Evolutionary conservation across 257 asterid genomes (phyloP).

Genomic region (Thymus quinquecostatus): DNA sequence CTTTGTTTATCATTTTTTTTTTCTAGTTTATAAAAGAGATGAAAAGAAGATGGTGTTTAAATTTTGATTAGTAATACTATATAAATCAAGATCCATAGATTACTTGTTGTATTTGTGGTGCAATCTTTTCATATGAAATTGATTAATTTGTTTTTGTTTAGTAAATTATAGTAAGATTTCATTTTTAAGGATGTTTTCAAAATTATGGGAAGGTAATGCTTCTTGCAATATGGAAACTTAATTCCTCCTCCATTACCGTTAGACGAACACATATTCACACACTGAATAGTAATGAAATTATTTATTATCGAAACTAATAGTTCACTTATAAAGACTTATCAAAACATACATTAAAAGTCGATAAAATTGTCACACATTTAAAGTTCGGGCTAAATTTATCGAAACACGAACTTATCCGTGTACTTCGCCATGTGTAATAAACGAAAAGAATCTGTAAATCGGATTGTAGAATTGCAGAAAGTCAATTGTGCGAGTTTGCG

Average conservation of each 20-base stretch:
- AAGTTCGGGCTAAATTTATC: too few relatives aligned
- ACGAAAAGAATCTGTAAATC: background rate
- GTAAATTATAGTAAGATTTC: background rate
- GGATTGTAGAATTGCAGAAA: background rate
- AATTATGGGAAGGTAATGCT: background rate
- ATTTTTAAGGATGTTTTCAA: background rate
- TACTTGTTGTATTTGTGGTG: background rate
- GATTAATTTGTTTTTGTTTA: background rate
- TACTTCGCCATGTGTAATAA: too few relatives aligned
- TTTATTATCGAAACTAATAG: too few relatives aligned
- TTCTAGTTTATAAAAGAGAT: too few relatives aligned
- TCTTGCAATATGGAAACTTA: background rate
- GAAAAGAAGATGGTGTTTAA: background rate
- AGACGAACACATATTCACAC: too few relatives aligned
- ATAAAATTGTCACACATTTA: too few relatives aligned
- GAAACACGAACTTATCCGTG: too few relatives aligned
- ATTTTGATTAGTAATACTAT: too few relatives aligned
- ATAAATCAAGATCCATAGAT: background rate
- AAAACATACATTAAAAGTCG: too few relatives aligned
- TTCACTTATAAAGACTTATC: too few relatives aligned
- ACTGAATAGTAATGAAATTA: too few relatives aligned
- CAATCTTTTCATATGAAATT: background rate
- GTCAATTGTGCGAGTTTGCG: slow-evolving; percentile 29
- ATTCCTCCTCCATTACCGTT: too few relatives aligned
- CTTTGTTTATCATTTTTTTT: background rate